Percentiles rank a stretch among this genome's conserved stretches.
Evolutionary conservation across 192 early-diverging fungal species (phyloP).

Genomic region (Piromyces sp.): DNA sequence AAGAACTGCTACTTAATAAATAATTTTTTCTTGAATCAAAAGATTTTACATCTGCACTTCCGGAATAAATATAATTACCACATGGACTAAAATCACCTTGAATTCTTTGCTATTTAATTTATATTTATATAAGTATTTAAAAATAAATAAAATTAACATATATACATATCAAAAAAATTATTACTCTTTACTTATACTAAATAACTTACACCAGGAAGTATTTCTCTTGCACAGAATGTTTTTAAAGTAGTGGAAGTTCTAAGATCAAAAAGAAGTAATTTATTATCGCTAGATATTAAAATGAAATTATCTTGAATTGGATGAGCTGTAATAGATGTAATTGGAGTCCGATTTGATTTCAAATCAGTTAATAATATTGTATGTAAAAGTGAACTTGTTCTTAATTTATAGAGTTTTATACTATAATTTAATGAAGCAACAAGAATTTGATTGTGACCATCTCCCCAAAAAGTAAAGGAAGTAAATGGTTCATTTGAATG

Average conservation of each 20-base stretch:
- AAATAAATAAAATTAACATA: no score
- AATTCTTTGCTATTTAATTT: slow-evolving; percentile 12
- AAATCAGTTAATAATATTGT: slow-evolving; percentile 20
- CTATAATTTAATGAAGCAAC: slow-evolving; percentile 23
- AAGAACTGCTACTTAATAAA: neutral
- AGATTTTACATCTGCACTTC: slow-evolving; percentile 14
- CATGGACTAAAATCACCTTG: slow-evolving; percentile 27
- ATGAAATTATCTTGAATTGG: slow-evolving; percentile 24
- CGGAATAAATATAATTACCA: slow-evolving; percentile 30
- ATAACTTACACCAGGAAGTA: neutral
- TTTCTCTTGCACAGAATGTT: slow-evolving; percentile 18
- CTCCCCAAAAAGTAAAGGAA: slow-evolving; percentile 26
- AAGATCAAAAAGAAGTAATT: slow-evolving; percentile 26
- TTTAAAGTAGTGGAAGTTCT: slow-evolving; percentile 14
- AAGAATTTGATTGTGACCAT: slow-evolving; percentile 17
- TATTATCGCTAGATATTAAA: slow-evolving; percentile 31
- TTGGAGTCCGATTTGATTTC: slow-evolving; percentile 23
- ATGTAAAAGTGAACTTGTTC: slow-evolving; percentile 22
- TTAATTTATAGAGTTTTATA: slow-evolving; percentile 27
- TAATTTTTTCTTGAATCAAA: slow-evolving; percentile 1
- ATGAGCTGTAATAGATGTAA: slow-evolving; percentile 18
- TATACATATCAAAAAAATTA: no score
- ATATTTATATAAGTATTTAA: neutral
- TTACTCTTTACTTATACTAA: no score
- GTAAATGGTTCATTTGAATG: slow-evolving; percentile 45